Evolutionary conservation across 2,329 filamentous ascomycete genomes (phyloP), one percentile per base, ranked within the genome.

Genomic region (Thielaviopsis musarum): DNA sequence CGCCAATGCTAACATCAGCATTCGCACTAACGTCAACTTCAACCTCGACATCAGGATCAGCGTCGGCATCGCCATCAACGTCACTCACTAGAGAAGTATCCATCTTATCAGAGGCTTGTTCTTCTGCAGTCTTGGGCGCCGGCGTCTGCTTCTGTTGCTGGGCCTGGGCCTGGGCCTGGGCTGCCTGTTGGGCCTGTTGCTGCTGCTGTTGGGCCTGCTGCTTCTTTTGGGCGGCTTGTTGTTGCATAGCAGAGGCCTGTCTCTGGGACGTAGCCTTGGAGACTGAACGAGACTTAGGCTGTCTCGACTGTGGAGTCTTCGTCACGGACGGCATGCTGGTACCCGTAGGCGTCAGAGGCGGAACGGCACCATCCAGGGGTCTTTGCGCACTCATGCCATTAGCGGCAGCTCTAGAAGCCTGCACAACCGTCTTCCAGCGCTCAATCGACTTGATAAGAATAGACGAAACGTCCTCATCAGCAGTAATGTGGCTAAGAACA

Each of bases 391-490:
- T 69, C 70, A 82, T 73, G 19, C 78, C 77, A 17, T 63, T 64
- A n/a, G 65, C 65, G 2, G 70, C 67, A 4, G 70, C 70, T 49
- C 79, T 73, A 2, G 75, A 71, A 5, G 78, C 75, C n/a, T 74
- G 70, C 13, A 84, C 77, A 17, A 84, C 79, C 4, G 70, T 73
- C 69, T 82, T 84, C 82, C 82, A 85, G 30, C 80, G 73, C 52
- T 79, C 76, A 60, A 85, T 82, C 1, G 76, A 76, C n/a, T 72
- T 71, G 6, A 77, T 70, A 5, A 83, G 74, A 45, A 80, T 66
- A 0, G 74, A 74, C 57, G 79, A 74, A 1, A 74, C 72, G 64
- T 83, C 79, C 38, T 78, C 72, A 1, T 78, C 57, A 49, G 71
- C 72, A 52, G 78, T 69, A 0, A 66, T 66, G 28, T 67, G 45